phyloP scores from a whole-genome alignment of 2,329 filamentous ascomycete genomes.

The Nemania serpens region DNA sequence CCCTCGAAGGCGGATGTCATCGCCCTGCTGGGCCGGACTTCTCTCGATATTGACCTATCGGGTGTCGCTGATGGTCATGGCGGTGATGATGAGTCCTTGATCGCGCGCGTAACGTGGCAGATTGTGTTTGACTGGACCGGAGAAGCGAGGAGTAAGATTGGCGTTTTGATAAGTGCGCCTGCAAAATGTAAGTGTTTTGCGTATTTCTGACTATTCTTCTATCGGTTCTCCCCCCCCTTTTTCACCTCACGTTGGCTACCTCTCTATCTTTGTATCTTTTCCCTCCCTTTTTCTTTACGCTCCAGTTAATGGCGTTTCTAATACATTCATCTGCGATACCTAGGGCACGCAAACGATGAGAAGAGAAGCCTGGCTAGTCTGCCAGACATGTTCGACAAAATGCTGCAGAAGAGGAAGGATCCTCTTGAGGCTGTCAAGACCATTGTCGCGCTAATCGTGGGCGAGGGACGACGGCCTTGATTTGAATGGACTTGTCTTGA shows the following conservation, averaged over 20 bases:
- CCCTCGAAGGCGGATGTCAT: constrained; percentile 53
- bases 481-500: no score
- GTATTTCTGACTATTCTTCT: neutral
- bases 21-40: constrained; percentile 58
- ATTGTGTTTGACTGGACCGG: constrained; percentile 75
- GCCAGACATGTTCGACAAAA: constrained; percentile 62
- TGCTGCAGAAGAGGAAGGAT: constrained; percentile 60
- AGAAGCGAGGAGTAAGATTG: constrained; percentile 65
- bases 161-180: constrained; percentile 60
- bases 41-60: constrained; percentile 51
- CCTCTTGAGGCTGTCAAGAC: constrained; percentile 61
- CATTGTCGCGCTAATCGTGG: constrained; percentile 63
- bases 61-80: constrained; percentile 37
- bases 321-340: neutral
- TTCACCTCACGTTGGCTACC: no score
- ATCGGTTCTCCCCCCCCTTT: neutral
- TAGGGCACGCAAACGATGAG: constrained; percentile 65
- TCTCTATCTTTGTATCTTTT: neutral
- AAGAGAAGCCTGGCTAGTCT: constrained; percentile 61
- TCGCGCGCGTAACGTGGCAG: constrained; percentile 63
- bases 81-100: constrained; percentile 43
- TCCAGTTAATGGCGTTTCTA: neutral
- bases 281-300: neutral
- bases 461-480: constrained; percentile 40
- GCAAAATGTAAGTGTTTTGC: constrained; percentile 55